Conservation (phyloP, 2,329 filamentous ascomycete species). For the Alternaria arbusti region DNA sequence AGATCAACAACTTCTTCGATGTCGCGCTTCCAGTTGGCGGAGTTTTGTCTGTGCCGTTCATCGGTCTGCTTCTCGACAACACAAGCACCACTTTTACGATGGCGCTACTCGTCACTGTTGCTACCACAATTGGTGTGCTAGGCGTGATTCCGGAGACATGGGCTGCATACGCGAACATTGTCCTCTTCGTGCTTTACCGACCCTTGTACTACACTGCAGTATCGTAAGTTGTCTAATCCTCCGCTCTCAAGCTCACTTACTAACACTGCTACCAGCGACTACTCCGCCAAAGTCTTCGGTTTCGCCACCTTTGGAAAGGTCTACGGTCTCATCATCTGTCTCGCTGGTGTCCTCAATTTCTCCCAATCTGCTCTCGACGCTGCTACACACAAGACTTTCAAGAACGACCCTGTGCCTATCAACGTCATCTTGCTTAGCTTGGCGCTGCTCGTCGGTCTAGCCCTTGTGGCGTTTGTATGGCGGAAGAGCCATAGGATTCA, state of each 20-base stretch:
- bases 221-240: conserved; percentile 56
- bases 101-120: conserved; percentile 69
- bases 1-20: conserved; percentile 86
- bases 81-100: conserved; percentile 76
- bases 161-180: conserved; percentile 77
- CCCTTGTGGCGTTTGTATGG: conserved; percentile 71
- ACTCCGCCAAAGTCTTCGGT: conserved; percentile 88
- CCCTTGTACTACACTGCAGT: conserved; percentile 92
- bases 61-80: conserved; percentile 79
- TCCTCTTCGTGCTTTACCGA: conserved; percentile 82
- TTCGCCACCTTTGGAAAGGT: conserved; percentile 91
- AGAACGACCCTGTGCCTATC: conserved; percentile 76
- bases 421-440: conserved; percentile 71
- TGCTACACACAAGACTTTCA: conserved; percentile 75
- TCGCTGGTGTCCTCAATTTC: conserved; percentile 85
- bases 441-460: conserved; percentile 68
- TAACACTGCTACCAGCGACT: conserved; percentile 62
- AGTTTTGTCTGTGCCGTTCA: conserved; percentile 84
- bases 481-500: conserved; percentile 55
- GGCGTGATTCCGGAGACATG: conserved; percentile 74
- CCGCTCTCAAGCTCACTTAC: background rate
- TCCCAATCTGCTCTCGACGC: conserved; percentile 80
- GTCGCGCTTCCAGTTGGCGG: conserved; percentile 83
- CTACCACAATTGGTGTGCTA: conserved; percentile 77
- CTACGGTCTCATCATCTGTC: conserved; percentile 88